Evolutionary conservation across 2,329 filamentous ascomycete species (phyloP), one percentile per base, ranked within the genome.

Genomic region (Teratosphaeria viscida): DNA sequence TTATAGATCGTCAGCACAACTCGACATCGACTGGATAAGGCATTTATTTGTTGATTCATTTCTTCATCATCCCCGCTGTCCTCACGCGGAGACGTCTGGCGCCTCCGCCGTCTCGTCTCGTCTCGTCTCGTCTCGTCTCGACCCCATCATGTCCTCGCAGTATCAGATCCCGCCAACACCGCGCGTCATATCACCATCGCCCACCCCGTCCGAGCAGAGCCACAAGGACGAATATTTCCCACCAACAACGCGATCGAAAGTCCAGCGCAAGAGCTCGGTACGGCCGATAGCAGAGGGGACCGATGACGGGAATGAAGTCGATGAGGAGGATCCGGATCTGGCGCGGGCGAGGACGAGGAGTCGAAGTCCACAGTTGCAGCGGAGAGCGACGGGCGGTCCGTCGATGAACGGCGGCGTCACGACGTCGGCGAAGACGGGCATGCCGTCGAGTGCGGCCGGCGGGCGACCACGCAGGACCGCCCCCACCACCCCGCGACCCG

Each of bases 111-210:
- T 29, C 11, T 5, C 37, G 11, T 43, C 23, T 23, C 23, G 23
- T 23, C 16, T 12, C 37, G 37, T 23, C 23, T 23, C 29, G 4
- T 29, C 11, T 5, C 37, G 11, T 43, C 16, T 14, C 37, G 37
- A 55, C 53, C 4, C 53, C 10, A 55, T 27, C 59, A 68, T 68
- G 67, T 60, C 63, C 26, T 76, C 78, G 55, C 76, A 78, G 67
- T 77, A 82, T 64, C 77, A 79, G 66, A 79, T 94, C 60, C 91
- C 92, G 60, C 82, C 82, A 60, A 94, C 88, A 59, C 91, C 91
- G 69, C 87, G 90, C 70, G 89, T 96, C 66, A 95, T 94, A 67
- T 95, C 90, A 12, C 91, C 92, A 49, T 94, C 90, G 59, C 91
- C 92, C 49, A 87, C 88, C 2, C 85, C 85, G 1, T 86, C 84